phyloP scores from a whole-genome alignment of 192 early-diverging fungal genomes.

The Geosiphon pyriformis region DNA sequence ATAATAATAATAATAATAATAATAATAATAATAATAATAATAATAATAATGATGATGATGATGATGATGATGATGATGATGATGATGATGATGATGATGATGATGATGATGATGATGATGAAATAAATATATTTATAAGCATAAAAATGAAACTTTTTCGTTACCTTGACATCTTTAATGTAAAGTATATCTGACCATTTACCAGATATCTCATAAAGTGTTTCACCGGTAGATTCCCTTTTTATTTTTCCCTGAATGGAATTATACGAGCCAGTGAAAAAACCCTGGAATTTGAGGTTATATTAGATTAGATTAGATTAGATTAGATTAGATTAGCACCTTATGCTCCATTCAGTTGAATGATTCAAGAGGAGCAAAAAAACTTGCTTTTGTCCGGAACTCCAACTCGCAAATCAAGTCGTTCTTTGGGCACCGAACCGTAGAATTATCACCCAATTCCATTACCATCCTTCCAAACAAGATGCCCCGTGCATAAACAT shows the following conservation, averaged over 20 bases:
- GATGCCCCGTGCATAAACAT: constrained; percentile 90
- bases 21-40: not conserved
- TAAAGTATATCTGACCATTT: constrained; percentile 79
- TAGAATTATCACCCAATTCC: constrained; percentile 83
- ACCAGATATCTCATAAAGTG: constrained; percentile 78
- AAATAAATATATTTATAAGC: too few species aligned
- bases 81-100: too few species aligned
- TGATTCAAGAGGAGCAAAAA: too few species aligned
- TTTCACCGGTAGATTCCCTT: constrained; percentile 65
- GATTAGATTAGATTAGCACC: too few species aligned
- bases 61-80: too few species aligned
- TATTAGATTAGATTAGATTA: too few species aligned
- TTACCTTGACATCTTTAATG: constrained; percentile 42
- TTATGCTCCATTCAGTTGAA: too few species aligned
- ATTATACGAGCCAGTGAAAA: constrained; percentile 72
- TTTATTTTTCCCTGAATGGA: constrained; percentile 80
- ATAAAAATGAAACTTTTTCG: too few species aligned
- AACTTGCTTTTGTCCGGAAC: constrained; percentile 79
- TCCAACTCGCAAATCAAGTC: constrained; percentile 81
- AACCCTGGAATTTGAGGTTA: too few species aligned
- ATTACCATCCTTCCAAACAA: constrained; percentile 92
- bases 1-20: not conserved
- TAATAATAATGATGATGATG: too few species aligned
- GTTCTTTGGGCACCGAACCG: constrained; percentile 63
- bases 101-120: too few species aligned